phyloP scores from a whole-genome alignment of 495 filamentous ascomycete genomes.

The Bacidia gigantensis region DNA sequence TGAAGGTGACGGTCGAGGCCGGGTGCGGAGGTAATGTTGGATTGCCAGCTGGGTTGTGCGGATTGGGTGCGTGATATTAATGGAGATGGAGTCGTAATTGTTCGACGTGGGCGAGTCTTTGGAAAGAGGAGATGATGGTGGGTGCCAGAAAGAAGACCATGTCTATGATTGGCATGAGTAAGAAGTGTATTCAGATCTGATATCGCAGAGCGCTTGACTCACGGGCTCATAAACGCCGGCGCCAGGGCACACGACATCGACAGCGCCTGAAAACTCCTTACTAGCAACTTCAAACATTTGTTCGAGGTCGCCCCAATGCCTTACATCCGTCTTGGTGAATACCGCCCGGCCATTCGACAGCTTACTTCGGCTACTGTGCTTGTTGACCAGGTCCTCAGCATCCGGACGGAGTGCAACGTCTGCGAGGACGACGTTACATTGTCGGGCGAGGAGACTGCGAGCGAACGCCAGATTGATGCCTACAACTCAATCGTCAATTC shows the following conservation, averaged over 20 bases:
- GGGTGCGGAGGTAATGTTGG: slow-evolving; percentile 36
- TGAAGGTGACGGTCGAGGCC: slow-evolving; percentile 14
- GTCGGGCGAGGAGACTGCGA: slow-evolving; percentile 39
- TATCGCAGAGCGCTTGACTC: slow-evolving; percentile 8
- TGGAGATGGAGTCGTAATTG: slow-evolving; percentile 45
- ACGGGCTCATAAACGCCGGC: slow-evolving; percentile 57
- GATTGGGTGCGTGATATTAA: slow-evolving; percentile 59
- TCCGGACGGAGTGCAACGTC: slow-evolving; percentile 52
- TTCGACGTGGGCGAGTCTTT: slow-evolving; percentile 33
- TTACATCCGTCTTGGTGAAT: slow-evolving; percentile 52
- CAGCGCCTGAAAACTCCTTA: slow-evolving; percentile 37
- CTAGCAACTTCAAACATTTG: slow-evolving; percentile 42
- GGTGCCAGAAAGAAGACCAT: slow-evolving; percentile 55
- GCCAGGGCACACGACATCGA: slow-evolving; percentile 55
- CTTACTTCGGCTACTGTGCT: slow-evolving; percentile 25
- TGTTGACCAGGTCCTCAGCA: slow-evolving; percentile 41
- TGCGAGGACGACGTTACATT: slow-evolving; percentile 53
- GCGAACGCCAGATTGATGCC: slow-evolving; percentile 51
- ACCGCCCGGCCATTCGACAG: slow-evolving; percentile 33
- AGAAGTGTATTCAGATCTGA: background rate
- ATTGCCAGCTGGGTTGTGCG: slow-evolving; percentile 53
- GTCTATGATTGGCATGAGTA: slow-evolving; percentile 19
- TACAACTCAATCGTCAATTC: no score
- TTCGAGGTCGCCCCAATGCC: slow-evolving; percentile 43
- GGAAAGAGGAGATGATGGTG: slow-evolving; percentile 37